Evolutionary conservation across 2,329 filamentous ascomycete species (phyloP).

Genomic region (Ophiostoma novo-ulmi): DNA sequence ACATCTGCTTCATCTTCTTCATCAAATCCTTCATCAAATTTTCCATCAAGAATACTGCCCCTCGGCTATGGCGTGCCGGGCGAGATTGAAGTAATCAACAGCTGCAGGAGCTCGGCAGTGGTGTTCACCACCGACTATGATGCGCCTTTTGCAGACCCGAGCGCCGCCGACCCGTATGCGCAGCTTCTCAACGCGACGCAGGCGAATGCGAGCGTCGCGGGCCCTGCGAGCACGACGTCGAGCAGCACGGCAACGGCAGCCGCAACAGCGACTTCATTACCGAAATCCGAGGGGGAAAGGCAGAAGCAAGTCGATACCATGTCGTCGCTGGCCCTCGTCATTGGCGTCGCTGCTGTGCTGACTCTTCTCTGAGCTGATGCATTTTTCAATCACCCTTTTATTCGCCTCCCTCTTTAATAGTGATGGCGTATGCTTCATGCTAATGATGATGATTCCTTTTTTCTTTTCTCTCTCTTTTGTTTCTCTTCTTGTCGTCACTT

Average conservation of each 20-base stretch:
- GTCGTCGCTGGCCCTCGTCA: slow-evolving; percentile 12
- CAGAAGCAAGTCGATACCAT: slow-evolving; percentile 12
- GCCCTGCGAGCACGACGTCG: not conserved
- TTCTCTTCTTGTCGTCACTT: not conserved
- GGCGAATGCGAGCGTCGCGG: slow-evolving; percentile 22
- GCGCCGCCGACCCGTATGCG: slow-evolving; percentile 16
- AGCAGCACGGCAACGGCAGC: not conserved
- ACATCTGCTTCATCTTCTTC: slow-evolving; percentile 13
- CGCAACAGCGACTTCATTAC: not conserved
- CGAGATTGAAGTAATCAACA: slow-evolving; percentile 21
- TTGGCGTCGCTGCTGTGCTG: slow-evolving; percentile 1
- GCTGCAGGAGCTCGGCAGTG: slow-evolving; percentile 27
- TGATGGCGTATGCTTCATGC: slow-evolving; percentile 3
- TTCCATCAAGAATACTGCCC: slow-evolving; percentile 26
- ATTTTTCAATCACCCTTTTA: not conserved
- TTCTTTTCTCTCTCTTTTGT: not conserved
- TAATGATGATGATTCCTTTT: not conserved
- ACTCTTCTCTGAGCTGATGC: not conserved
- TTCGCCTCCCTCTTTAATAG: not conserved
- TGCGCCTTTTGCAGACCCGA: slow-evolving; percentile 13
- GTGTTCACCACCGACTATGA: slow-evolving; percentile 29
- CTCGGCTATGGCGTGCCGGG: slow-evolving; percentile 27
- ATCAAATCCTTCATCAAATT: not conserved
- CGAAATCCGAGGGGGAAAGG: slow-evolving; percentile 12
- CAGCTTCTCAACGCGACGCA: slow-evolving; percentile 19